Base-by-base conservation (phyloP, 2,329 filamentous ascomycete genomes). In the Ascochyta viciae-villosae region DNA sequence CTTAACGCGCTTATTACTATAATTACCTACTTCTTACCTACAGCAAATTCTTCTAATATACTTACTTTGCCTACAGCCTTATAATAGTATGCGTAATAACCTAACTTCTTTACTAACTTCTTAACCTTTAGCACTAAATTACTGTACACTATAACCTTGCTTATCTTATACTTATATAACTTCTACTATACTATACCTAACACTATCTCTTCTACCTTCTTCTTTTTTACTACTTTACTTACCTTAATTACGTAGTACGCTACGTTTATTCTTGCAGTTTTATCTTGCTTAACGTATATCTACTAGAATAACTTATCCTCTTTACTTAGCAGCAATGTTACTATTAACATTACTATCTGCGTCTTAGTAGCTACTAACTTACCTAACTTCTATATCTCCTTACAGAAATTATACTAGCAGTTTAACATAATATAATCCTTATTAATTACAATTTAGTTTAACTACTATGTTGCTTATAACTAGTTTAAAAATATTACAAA, bases 281-380 rank as follows among this genome's bases (percentile, higher is more conserved):
- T 19, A 9, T 63, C 59, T 41, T 39, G 24, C 27, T 48, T 26
- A 33, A 57, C 42, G 39, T 58, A 27, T 16, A 64, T 63, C 42
- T 47, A 33, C 37, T 41, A 10, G 24, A 45, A 57, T 26, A 66
- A 52, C 51, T 64, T 41, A 10, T 50, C 27, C 50, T 67, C 55
- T 35, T 64, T 47, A 22, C 51, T 61, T 24, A 52, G 65, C 42
- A 46, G 63, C 29, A 69, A 58, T 38, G 50, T 67, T 41, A 48
- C 64, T 50, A 48, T 69, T 37, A 69, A 59, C 16, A 62, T 42
- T 10, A 67, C 66, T 19, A 69, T 63, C 62, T 67, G 52, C 50
- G 54, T 64, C 50, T 62, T 50, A 4, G 49, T 53, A 6, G 19
- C 16, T 23, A 48, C 47, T 41, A 68, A 44, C 57, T 59, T 55